Evolutionary conservation across 306 rosid species (phyloP).

Genomic region (Castanea mollissima): DNA sequence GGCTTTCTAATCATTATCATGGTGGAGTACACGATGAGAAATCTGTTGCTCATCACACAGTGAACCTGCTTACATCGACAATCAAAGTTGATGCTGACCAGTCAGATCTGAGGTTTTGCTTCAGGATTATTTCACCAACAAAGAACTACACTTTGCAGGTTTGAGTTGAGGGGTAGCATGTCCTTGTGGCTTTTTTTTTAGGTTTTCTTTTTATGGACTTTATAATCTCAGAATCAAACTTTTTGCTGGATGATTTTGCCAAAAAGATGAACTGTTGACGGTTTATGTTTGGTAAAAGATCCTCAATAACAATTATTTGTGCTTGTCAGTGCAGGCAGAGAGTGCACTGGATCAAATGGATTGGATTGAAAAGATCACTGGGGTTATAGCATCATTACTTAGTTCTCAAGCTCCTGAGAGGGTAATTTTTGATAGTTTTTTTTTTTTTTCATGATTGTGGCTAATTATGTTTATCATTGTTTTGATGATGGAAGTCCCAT

Average conservation of each 20-base stretch:
- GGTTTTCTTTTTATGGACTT: background rate
- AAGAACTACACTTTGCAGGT: conserved; percentile 99
- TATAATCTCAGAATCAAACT: background rate
- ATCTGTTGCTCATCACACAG: conserved; percentile 98
- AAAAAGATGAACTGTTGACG: conserved; percentile 15
- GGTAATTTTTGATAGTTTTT: conserved; percentile 46
- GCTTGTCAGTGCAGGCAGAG: conserved; percentile 99
- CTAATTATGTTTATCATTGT: conserved; percentile 18
- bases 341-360: conserved; percentile 99
- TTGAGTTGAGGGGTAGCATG: conserved; percentile 29
- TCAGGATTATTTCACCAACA: conserved; percentile 97
- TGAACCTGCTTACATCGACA: conserved; percentile 95
- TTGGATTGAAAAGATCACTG: conserved; percentile 99
- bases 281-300: conserved; percentile 28
- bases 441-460: conserved; percentile 8
- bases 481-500: conserved; percentile 24
- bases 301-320: conserved; percentile 48
- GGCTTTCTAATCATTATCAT: conserved; percentile 96
- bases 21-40: conserved; percentile 99
- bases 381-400: conserved; percentile 97
- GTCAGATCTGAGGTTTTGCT: conserved; percentile 97
- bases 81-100: conserved; percentile 99
- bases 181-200: background rate
- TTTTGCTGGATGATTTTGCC: conserved; percentile 5
- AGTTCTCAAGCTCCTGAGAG: conserved; percentile 97